A percentile compares a stretch with the other conserved stretches of the same genome.
These are phyloP conservation scores for Linum tenue DNA, from an alignment of 345 rosid species.

Conservation along the genomic window DNA sequence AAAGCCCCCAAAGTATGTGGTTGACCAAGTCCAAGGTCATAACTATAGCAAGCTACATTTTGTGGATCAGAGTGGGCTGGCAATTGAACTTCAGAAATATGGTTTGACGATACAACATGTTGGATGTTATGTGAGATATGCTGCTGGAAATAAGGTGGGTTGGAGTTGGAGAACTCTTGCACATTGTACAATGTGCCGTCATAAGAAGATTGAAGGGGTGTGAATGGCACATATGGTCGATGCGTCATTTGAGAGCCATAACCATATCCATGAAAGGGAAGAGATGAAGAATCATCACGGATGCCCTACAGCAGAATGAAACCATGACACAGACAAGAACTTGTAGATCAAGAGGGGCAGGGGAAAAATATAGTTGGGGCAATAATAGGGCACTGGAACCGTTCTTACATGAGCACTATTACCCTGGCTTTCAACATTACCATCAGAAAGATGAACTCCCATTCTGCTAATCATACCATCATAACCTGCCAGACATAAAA, in stretches of 20 bases:
- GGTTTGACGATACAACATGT: slow-evolving; percentile 17
- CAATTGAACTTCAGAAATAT: slow-evolving; percentile 26
- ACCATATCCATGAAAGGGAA: slow-evolving; percentile 28
- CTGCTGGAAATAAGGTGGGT: slow-evolving; percentile 28
- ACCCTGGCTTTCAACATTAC: slow-evolving; percentile 28
- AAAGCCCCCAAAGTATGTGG: slow-evolving; percentile 18
- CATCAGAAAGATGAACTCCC: slow-evolving; percentile 24
- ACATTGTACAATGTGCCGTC: slow-evolving; percentile 27
- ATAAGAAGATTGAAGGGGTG: slow-evolving; percentile 19
- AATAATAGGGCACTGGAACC: slow-evolving; percentile 11
- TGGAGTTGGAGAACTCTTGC: slow-evolving; percentile 20
- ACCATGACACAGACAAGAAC: neutral
- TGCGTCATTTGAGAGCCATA: slow-evolving; percentile 24
- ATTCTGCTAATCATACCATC: slow-evolving; percentile 31
- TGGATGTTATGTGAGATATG: slow-evolving; percentile 21
- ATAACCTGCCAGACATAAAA: slow-evolving; percentile 26
- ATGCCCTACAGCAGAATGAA: slow-evolving; percentile 26
- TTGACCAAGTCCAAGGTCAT: slow-evolving; percentile 24
- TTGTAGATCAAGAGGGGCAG: slow-evolving; percentile 8
- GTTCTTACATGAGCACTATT: slow-evolving; percentile 35
- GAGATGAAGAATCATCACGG: slow-evolving; percentile 25
- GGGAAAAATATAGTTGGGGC: slow-evolving; percentile 10
- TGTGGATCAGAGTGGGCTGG: slow-evolving; percentile 26
- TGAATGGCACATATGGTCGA: slow-evolving; percentile 21
- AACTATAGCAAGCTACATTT: slow-evolving; percentile 20